Conservation (phyloP, 192 early-diverging fungal genomes). For the Coemansia reversa region DNA sequence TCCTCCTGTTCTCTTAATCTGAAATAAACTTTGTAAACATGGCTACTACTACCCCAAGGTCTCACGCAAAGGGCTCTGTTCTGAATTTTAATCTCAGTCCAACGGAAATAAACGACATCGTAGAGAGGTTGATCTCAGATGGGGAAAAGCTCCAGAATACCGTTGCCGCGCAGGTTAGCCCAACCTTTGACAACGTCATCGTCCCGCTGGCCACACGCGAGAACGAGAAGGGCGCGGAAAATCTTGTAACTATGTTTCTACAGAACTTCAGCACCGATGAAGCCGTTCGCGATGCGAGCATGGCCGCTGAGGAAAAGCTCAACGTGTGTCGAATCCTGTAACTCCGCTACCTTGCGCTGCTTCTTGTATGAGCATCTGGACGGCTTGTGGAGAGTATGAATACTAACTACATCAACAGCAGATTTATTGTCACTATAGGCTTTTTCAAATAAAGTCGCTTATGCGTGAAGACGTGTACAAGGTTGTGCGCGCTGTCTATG, state of each 20-base stretch:
- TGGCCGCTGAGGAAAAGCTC: slow-evolving; percentile 60
- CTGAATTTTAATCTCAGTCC: slow-evolving; percentile 49
- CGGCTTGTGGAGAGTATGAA: background rate
- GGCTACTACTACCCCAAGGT: background rate
- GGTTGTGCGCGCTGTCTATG: slow-evolving; percentile 57
- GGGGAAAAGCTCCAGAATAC: slow-evolving; percentile 37
- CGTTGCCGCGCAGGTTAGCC: slow-evolving; percentile 39
- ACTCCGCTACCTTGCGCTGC: background rate
- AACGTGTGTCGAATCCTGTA: slow-evolving; percentile 30
- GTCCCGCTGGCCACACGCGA: slow-evolving; percentile 43
- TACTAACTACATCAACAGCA: background rate
- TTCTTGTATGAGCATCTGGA: background rate
- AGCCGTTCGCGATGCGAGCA: slow-evolving; percentile 66
- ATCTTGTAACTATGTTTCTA: slow-evolving; percentile 39
- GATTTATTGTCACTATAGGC: slow-evolving; percentile 28
- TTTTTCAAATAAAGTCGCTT: slow-evolving; percentile 63
- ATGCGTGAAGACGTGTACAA: slow-evolving; percentile 67
- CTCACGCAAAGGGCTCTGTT: slow-evolving; percentile 31
- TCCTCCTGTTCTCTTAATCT: background rate
- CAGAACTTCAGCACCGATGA: slow-evolving; percentile 57
- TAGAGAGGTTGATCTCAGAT: slow-evolving; percentile 31
- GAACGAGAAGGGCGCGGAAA: slow-evolving; percentile 37
- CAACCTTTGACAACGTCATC: slow-evolving; percentile 53
- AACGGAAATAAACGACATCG: slow-evolving; percentile 22
- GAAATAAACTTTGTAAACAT: background rate